Evolutionary conservation across 2,329 filamentous ascomycete species (phyloP).

Genomic region (Coleophoma cylindrospora): DNA sequence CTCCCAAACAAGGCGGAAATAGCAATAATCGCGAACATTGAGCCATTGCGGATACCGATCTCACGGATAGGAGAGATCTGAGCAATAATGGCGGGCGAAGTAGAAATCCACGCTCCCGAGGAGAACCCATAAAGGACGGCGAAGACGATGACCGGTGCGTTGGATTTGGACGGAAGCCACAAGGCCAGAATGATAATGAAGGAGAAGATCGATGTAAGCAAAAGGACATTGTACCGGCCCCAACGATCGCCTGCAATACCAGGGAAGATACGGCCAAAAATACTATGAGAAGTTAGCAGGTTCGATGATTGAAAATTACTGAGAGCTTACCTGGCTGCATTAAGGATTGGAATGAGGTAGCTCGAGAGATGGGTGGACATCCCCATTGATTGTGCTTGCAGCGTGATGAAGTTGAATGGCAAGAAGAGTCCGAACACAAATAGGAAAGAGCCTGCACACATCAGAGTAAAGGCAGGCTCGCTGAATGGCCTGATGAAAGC

Average conservation of each 20-base stretch:
- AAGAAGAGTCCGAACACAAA: constrained; percentile 48
- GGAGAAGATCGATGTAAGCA: constrained; percentile 38
- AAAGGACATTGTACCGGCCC: constrained; percentile 49
- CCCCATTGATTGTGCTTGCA: constrained; percentile 37
- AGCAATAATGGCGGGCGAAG: constrained; percentile 59
- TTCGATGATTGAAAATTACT: neutral
- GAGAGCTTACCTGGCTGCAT: constrained; percentile 34
- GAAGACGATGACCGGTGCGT: constrained; percentile 58
- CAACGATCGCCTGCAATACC: constrained; percentile 47
- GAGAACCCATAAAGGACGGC: constrained; percentile 65
- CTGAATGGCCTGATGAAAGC: constrained; percentile 31
- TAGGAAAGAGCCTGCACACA: constrained; percentile 34
- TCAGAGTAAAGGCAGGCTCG: constrained; percentile 32
- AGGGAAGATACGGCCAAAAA: constrained; percentile 51
- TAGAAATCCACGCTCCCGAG: constrained; percentile 60
- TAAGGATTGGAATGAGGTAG: constrained; percentile 50
- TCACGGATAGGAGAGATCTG: constrained; percentile 67
- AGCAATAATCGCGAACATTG: constrained; percentile 55
- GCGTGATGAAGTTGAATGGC: constrained; percentile 42
- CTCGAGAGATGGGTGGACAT: constrained; percentile 41
- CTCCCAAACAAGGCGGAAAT: constrained; percentile 62
- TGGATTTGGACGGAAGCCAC: constrained; percentile 46
- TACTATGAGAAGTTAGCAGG: constrained; percentile 22
- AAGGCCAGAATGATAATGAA: constrained; percentile 43
- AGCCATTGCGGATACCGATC: constrained; percentile 64